Evolutionary conservation across 1,284 basidiomycete genomes (phyloP), one percentile per base, ranked within the genome.

Genomic region (Ganoderma leucocontextum): DNA sequence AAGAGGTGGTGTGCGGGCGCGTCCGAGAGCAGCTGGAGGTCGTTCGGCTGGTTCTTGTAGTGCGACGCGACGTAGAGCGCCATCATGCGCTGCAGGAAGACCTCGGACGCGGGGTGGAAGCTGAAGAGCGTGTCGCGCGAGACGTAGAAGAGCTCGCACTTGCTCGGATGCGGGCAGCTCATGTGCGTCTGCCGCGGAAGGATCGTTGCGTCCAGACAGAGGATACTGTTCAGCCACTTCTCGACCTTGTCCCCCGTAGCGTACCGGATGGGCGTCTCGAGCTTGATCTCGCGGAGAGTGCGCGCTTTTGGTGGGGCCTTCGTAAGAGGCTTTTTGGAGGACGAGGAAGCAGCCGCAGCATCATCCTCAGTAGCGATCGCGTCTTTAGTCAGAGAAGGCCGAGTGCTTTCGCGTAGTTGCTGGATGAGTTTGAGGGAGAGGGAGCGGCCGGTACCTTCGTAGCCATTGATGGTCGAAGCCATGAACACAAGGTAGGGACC

Each of bases 1-100:
- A 99, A 99, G 13, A 99, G 88, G 75, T 97, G 95, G 77, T 99
- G 97, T 0, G 96, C 96, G 0, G 98, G 98, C 0, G 98, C 98
- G 77, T 99, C 98, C 9, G 94, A 95, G 80, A 99, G 89, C 65
- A 99, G 89, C 79, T 99, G 97, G 55, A 99, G 85, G 79, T 99
- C 98, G 79, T 99, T 99, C 25, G 98, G 98, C 78, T 97, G 95
- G 81, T 99, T 99, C 82, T 99, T 99, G 86, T 99, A 99, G 81
- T 99, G 98, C 62, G 91, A 93, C 0, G 97, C 95, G 63, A 99
- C 97, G 80, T 98, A 99, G 1, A 99, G 86, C 6, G 95, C 93
- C 96, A 99, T 98, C 93, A 99, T 96, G 58, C 97, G 90, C 81
- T 99, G 98, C 55, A 99, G 85, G 84, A 99, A 99, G 25, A 94